Evolutionary conservation across 495 filamentous ascomycete species (phyloP).

Genomic region (Cercophora scortea): DNA sequence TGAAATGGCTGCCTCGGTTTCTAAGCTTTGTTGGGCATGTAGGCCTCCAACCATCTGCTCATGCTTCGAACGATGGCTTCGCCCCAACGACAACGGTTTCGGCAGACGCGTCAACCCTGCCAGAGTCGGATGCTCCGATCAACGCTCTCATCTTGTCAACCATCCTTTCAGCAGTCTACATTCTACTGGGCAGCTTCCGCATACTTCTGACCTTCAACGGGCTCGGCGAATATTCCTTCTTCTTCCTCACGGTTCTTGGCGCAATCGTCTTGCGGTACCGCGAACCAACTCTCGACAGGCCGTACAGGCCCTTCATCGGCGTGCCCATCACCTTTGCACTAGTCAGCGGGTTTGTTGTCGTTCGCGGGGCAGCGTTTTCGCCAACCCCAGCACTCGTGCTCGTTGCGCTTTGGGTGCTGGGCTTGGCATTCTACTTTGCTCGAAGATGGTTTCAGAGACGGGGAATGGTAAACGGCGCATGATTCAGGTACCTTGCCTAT

Average conservation of each 20-base stretch:
- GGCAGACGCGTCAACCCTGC: background rate
- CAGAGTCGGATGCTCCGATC: constrained; percentile 31
- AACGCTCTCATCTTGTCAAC: constrained; percentile 45
- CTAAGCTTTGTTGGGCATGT: constrained; percentile 36
- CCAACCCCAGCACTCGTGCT: constrained; percentile 40
- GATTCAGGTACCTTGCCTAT: too few species aligned
- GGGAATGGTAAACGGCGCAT: too few species aligned
- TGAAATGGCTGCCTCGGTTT: constrained; percentile 40
- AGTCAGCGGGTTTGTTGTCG: constrained; percentile 47
- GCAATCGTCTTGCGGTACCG: constrained; percentile 42
- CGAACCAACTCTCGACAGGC: constrained; percentile 36
- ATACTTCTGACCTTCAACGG: constrained; percentile 50
- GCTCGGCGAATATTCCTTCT: constrained; percentile 49
- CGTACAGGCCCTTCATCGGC: constrained; percentile 39
- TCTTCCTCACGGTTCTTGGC: constrained; percentile 49
- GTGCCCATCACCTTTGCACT: constrained; percentile 40
- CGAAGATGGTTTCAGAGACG: constrained; percentile 6
- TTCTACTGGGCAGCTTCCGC: constrained; percentile 49
- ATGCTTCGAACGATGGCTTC: background rate
- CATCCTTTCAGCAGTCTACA: constrained; percentile 42
- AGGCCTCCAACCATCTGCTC: constrained; percentile 2
- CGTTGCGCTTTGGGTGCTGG: constrained; percentile 37
- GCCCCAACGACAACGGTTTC: background rate
- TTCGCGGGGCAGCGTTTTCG: constrained; percentile 45
- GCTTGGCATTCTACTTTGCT: constrained; percentile 32